Evolutionary conservation across 2,329 filamentous ascomycete genomes (phyloP), one percentile per base, ranked within the genome.

Genomic region (Pyrenochaeta sp.): DNA sequence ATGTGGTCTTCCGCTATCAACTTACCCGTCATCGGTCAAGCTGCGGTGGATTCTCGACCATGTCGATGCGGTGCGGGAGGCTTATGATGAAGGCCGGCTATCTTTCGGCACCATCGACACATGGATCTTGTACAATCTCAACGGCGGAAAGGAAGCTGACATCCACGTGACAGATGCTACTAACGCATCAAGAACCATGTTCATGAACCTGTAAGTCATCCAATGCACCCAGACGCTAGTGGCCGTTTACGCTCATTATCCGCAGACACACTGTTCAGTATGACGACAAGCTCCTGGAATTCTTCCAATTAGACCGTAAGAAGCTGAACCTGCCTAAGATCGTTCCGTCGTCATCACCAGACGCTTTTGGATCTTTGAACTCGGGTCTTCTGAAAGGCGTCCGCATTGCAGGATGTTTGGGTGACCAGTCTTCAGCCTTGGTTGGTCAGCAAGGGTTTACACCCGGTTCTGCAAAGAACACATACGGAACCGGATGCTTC

Each of bases 181-280:
- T 56, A 97, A 97, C 73, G 92, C 92, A 17, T 94, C 90, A 47
- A 83, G 92, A 69, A 97, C 92, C 56, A 96, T 96, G 92, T 95
- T 97, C 76, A 93, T 96, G 89, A 92, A 96, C 77, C 82, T 97
- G 48, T 55, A 55, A 29, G 51, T 50, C 30, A 44, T 30, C 32
- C 33, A 21, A 15, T 29, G 18, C 20, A 31, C 9, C 10, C n/a
- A 44, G 32, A 33, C 18, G 23, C 45, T 46, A 45, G 29, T 43
- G 14, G 20, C 11, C 20, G 33, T 5, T 7, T 40, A 43, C 42
- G 40, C 49, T 56, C 33, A 59, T 40, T 45, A 32, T 42, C 12
- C n/a, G 17, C 35, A 59, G 56, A 33, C 83, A 87, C 65, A 93
- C 88, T 10, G 82, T 92, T 54, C 76, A 92, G 66, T 97, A 96